Base-by-base conservation (phyloP, 2,329 filamentous ascomycete species). In the Fusarium keratoplasticum region DNA sequence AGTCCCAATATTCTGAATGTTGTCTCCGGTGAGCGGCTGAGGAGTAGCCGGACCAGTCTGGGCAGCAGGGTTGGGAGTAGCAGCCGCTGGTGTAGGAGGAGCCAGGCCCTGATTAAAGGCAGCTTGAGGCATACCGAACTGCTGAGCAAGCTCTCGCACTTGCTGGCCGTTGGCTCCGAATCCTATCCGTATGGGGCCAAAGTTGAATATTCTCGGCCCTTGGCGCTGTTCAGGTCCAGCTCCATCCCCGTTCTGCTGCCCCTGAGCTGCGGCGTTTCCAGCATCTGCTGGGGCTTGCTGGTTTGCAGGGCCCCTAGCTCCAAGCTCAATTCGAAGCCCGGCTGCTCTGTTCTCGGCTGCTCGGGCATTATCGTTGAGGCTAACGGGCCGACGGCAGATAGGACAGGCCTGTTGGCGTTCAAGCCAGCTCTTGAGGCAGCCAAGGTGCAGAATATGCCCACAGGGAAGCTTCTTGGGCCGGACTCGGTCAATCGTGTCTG, bases 331-430 rank as follows among this genome's bases (percentile, higher is more conserved):
- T 18, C 80, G 75, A 18, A 82, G 70, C 33, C 77, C 79, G 40
- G 76, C 78, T 18, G 72, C 78, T 59, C 78, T 78, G 27, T 78
- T 77, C 69, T 80, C 77, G 0, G 64, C 73, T 6, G 74, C 72
- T 14, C 79, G 79, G n/a, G 70, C 61, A 13, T 73, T 71, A 38
- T 80, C 80, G 42, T 79, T 80, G 3, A 74, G 76, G 9, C 80
- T 80, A 18, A 98, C 96, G 18, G 96, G 92, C 60, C 94, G 90
- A 76, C 96, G 91, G 81, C 96, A 99, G 3, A 95, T 99, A 8
- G 96, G 96, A 81, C 96, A 99, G 36, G 97, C 95, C 84, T 99
- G 96, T 82, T 99, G 96, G 73, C 96, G 89, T 85, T 99, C 96
- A 31, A 99, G 88, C 96, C 96, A 99, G 82, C 95, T 97, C 83